A percentile compares a stretch with the other conserved stretches of the same genome.
phyloP scores from a whole-genome alignment of 1,284 basidiomycete species.

The Microbotryum scabiosae region DNA sequence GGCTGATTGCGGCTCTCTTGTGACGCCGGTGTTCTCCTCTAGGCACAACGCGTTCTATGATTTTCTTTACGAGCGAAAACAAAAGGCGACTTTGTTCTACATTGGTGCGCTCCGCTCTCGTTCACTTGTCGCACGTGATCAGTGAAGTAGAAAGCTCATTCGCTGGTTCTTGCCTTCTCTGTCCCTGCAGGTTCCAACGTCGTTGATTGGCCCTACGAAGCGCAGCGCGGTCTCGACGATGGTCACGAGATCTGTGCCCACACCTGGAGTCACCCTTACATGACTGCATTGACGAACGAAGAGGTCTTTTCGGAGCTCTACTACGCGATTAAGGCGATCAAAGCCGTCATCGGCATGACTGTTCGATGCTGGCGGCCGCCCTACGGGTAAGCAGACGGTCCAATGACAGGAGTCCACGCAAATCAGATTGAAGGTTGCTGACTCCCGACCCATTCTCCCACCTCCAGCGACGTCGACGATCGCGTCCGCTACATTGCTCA shows the following conservation, averaged over 20 bases:
- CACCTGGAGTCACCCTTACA: slow-evolving; percentile 43
- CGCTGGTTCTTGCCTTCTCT: slow-evolving; percentile 37
- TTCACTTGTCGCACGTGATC: slow-evolving; percentile 19
- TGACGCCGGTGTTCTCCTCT: neutral
- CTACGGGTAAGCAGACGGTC: slow-evolving; percentile 39
- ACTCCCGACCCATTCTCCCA: slow-evolving; percentile 2
- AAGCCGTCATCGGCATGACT: slow-evolving; percentile 46
- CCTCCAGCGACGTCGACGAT: slow-evolving; percentile 46
- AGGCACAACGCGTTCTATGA: slow-evolving; percentile 48
- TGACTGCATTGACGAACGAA: slow-evolving; percentile 47
- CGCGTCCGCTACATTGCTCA: slow-evolving; percentile 48
- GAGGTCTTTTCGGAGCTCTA: slow-evolving; percentile 50
- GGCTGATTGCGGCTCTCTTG: neutral
- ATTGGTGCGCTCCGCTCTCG: slow-evolving; percentile 23
- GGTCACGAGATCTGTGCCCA: slow-evolving; percentile 39
- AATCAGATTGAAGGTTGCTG: neutral
- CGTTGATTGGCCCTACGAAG: slow-evolving; percentile 49
- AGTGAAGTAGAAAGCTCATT: neutral
- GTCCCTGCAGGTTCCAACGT: slow-evolving; percentile 44
- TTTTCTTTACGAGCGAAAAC: slow-evolving; percentile 43
- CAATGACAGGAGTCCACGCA: neutral
- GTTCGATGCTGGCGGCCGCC: slow-evolving; percentile 41
- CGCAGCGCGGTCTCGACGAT: slow-evolving; percentile 43
- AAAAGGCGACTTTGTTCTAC: slow-evolving; percentile 45
- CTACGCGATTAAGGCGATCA: slow-evolving; percentile 48